Percentiles rank a stretch among this genome's conserved stretches.
Conservation (phyloP, 768 basidiomycete genomes). For the Pisolithus albus region DNA sequence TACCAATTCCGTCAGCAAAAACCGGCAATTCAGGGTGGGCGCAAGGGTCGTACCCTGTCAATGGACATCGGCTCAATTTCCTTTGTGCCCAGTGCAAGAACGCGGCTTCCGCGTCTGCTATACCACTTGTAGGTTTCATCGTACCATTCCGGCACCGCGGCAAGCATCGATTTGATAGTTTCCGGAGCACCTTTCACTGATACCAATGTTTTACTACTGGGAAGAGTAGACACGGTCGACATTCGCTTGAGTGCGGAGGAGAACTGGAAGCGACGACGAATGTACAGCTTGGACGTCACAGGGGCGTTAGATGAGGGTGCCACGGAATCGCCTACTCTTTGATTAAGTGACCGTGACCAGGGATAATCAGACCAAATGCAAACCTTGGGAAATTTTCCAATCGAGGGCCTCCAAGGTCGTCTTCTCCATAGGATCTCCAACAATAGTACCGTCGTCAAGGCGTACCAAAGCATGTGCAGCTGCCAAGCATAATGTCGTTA, state of each 20-base stretch:
- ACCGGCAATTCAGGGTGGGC: too few species aligned
- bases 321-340: constrained; percentile 52
- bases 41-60: constrained; percentile 54
- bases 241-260: constrained; percentile 96
- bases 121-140: constrained; percentile 95
- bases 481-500: constrained; percentile 84
- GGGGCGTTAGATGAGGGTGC: constrained; percentile 49
- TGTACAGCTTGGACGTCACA: constrained; percentile 55
- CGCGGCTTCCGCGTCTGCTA: constrained; percentile 88
- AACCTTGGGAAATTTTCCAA: constrained; percentile 76
- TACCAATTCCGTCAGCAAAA: neutral
- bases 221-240: constrained; percentile 76
- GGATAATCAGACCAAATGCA: constrained; percentile 1
- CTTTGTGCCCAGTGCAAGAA: constrained; percentile 86
- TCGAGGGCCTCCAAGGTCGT: constrained; percentile 87
- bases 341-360: neutral
- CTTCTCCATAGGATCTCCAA: constrained; percentile 99
- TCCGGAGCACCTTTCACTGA: constrained; percentile 97
- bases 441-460: constrained; percentile 87
- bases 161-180: constrained; percentile 87
- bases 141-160: constrained; percentile 64
- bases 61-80: constrained; percentile 63
- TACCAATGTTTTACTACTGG: constrained; percentile 54
- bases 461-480: constrained; percentile 93
- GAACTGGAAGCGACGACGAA: constrained; percentile 94